Evolutionary conservation across 345 rosid species (phyloP).

Genomic region (Populus tremula): DNA sequence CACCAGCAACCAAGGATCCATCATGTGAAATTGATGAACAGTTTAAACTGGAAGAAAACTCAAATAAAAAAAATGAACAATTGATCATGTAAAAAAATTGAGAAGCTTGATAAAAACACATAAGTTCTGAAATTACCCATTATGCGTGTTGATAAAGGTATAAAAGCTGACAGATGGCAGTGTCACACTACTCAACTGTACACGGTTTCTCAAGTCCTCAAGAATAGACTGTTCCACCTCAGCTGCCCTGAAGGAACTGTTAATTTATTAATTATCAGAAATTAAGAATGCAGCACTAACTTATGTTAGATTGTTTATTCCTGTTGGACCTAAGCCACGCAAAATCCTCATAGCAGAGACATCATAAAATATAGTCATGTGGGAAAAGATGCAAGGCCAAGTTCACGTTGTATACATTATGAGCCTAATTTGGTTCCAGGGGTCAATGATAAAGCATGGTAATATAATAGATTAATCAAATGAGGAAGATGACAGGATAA

Average conservation of each 20-base stretch:
- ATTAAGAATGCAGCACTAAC: background rate
- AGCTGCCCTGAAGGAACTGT: conserved; percentile 51
- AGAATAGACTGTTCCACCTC: conserved; percentile 92
- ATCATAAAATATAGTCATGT: background rate
- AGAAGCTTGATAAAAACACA: conserved; percentile 4
- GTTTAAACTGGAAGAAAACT: conserved; percentile 52
- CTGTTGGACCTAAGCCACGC: background rate
- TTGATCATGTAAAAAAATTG: background rate
- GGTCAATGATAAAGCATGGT: background rate
- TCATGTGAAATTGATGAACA: conserved; percentile 93
- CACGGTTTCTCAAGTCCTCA: conserved; percentile 93
- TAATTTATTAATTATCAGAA: background rate
- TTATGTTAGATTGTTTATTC: background rate
- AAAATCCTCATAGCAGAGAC: background rate
- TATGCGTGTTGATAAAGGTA: conserved; percentile 87
- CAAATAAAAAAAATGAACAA: conserved; percentile 15
- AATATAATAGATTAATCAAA: background rate
- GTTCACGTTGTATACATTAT: background rate
- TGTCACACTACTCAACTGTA: conserved; percentile 73
- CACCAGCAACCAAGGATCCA: conserved; percentile 95
- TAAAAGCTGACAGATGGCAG: conserved; percentile 94
- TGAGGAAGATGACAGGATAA: background rate
- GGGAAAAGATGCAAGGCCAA: background rate
- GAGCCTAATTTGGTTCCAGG: background rate
- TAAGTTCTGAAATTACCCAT: conserved; percentile 52